These are phyloP conservation scores for Blastomyces parvus DNA, from an alignment of 2,329 filamentous ascomycete species.

Conservation along the genomic window DNA sequence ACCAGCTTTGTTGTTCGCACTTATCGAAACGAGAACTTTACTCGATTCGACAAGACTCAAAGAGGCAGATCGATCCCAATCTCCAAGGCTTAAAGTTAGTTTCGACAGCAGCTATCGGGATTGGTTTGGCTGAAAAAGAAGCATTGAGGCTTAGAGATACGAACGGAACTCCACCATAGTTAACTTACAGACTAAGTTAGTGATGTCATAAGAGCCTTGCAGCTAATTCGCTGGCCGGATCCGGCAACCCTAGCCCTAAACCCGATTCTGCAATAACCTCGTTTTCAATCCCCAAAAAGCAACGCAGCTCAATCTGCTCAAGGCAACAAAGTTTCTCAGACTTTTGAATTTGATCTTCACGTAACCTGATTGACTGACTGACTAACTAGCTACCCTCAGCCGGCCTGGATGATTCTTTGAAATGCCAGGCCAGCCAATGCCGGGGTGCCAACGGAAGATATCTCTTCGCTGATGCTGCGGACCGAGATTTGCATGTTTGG, in stretches of 20 bases:
- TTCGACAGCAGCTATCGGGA: background rate
- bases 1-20: background rate
- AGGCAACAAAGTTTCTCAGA: background rate
- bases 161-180: too few species aligned
- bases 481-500: too few species aligned
- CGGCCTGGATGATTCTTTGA: background rate
- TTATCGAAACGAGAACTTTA: background rate
- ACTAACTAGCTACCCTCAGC: background rate
- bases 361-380: too few species aligned
- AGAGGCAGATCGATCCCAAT: background rate
- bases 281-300: background rate
- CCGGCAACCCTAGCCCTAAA: background rate
- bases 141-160: background rate
- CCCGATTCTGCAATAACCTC: background rate
- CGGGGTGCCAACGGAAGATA: background rate
- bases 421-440: background rate
- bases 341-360: background rate
- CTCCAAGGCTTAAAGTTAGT: background rate
- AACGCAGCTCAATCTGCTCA: background rate
- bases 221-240: background rate
- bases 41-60: background rate
- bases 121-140: background rate
- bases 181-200: too few species aligned
- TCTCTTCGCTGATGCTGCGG: too few species aligned
- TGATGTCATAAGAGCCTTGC: too few species aligned